Evolutionary conservation across 768 basidiomycete species (phyloP).

Genomic region (Russula abietina): DNA sequence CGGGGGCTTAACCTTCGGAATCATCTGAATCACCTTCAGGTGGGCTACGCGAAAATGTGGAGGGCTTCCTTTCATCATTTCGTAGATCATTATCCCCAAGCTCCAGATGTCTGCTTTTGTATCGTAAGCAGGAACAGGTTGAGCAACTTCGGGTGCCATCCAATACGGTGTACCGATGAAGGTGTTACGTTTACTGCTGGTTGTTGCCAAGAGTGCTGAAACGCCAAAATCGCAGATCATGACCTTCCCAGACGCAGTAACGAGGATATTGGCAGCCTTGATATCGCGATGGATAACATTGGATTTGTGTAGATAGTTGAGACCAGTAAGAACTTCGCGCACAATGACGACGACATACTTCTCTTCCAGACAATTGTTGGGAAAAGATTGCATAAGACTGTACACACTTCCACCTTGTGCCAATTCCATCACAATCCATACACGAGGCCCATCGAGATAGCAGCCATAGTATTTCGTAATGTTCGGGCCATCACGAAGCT

Average conservation of each 20-base stretch:
- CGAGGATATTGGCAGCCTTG: conserved; percentile 94
- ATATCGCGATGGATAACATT: conserved; percentile 96
- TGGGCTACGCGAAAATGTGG: conserved; percentile 82
- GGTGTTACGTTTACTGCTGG: conserved; percentile 89
- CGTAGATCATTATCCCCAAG: conserved; percentile 90
- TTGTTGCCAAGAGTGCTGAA: conserved; percentile 80
- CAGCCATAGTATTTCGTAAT: conserved; percentile 97
- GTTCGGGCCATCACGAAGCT: conserved; percentile 84
- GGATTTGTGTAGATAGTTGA: conserved; percentile 88
- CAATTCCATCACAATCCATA: conserved; percentile 99
- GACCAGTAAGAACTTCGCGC: conserved; percentile 80
- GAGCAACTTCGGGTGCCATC: conserved; percentile 99
- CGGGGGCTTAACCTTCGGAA: conserved; percentile 80
- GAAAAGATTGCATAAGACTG: conserved; percentile 85
- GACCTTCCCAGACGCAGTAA: conserved; percentile 83
- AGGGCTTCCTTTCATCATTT: conserved; percentile 95
- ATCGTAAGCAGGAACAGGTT: conserved; percentile 84
- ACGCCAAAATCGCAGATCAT: conserved; percentile 99
- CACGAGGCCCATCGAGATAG: conserved; percentile 87
- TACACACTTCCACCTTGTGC: conserved; percentile 93
- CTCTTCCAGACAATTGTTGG: conserved; percentile 75
- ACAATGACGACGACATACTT: conserved; percentile 81
- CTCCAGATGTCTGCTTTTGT: conserved; percentile 99
- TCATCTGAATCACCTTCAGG: conserved; percentile 81
- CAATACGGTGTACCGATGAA: conserved; percentile 97